Percentiles rank a stretch among this genome's conserved stretches.
phyloP scores from a whole-genome alignment of 1,284 basidiomycete genomes.

The Leccinum solheimii region DNA sequence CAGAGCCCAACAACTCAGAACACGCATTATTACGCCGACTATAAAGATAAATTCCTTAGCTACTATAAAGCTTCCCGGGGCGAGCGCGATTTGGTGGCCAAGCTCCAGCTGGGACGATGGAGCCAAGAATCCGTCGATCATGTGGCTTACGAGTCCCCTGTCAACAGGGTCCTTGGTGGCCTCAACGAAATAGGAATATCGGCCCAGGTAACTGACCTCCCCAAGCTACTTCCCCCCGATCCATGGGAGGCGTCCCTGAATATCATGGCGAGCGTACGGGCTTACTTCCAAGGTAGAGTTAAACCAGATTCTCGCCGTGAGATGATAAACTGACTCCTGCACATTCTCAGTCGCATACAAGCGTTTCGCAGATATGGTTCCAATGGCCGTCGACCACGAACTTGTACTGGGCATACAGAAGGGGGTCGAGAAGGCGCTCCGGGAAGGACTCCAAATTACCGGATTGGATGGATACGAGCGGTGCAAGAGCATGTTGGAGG shows the following conservation, averaged over 20 bases:
- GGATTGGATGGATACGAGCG: slow-evolving; percentile 23
- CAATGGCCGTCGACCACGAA: slow-evolving; percentile 62
- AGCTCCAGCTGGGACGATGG: slow-evolving; percentile 9
- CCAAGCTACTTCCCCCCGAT: slow-evolving; percentile 55
- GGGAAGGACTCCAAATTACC: slow-evolving; percentile 45
- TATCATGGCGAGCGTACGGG: slow-evolving; percentile 71
- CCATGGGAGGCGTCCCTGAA: slow-evolving; percentile 53
- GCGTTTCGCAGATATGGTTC: slow-evolving; percentile 63
- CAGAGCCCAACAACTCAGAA: slow-evolving; percentile 56
- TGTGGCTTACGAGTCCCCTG: neutral
- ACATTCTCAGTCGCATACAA: slow-evolving; percentile 61
- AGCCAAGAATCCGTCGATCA: neutral
- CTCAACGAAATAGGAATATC: slow-evolving; percentile 48
- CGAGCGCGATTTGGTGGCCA: slow-evolving; percentile 30
- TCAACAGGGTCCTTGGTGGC: slow-evolving; percentile 39
- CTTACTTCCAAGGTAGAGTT: slow-evolving; percentile 66
- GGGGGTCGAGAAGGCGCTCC: slow-evolving; percentile 47
- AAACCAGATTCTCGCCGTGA: neutral
- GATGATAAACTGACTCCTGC: neutral
- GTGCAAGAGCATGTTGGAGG: slow-evolving; percentile 57
- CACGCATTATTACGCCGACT: slow-evolving; percentile 55
- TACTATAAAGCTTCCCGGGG: slow-evolving; percentile 48
- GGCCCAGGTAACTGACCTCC: slow-evolving; percentile 44
- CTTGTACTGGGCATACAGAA: slow-evolving; percentile 49
- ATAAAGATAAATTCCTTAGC: slow-evolving; percentile 55